These are phyloP conservation scores for Metarhizium brunneum DNA, from an alignment of 2,329 filamentous ascomycete genomes.

Conservation along the genomic window DNA sequence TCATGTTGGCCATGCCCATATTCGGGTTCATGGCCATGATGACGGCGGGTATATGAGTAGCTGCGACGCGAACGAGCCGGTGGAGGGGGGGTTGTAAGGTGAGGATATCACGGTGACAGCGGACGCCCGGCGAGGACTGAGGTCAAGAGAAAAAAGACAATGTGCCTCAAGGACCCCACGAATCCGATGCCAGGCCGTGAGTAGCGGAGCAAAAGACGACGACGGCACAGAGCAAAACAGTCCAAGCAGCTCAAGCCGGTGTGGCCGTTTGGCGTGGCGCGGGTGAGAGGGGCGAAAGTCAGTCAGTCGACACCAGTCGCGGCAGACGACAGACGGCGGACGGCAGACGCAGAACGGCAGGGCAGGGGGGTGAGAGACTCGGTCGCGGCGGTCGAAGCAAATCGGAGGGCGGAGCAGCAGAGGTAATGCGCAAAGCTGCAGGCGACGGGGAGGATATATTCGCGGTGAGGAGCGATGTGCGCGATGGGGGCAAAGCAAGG, in stretches of 20 bases:
- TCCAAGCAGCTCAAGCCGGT: slow-evolving; percentile 18
- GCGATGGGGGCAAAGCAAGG: not conserved
- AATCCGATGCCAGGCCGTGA: not conserved
- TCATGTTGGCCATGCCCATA: slow-evolving; percentile 59
- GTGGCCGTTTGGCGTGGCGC: slow-evolving; percentile 16
- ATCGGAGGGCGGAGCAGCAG: slow-evolving; percentile 1
- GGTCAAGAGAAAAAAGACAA: slow-evolving; percentile 6
- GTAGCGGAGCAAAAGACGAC: not conserved
- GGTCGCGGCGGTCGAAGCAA: slow-evolving; percentile 7
- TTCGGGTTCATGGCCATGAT: slow-evolving; percentile 47
- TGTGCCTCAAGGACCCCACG: slow-evolving; percentile 4
- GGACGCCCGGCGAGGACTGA: slow-evolving; percentile 9
- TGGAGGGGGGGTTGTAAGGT: slow-evolving; percentile 7
- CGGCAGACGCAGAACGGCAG: not conserved
- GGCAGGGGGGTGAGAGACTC: slow-evolving; percentile 5
- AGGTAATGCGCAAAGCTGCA: slow-evolving; percentile 6
- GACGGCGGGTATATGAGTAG: slow-evolving; percentile 4
- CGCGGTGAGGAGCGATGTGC: slow-evolving; percentile 1
- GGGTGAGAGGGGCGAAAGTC: slow-evolving; percentile 15
- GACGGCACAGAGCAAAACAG: not conserved
- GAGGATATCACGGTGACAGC: not conserved
- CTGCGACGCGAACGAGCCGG: slow-evolving; percentile 7
- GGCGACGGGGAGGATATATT: not conserved
- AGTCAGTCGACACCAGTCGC: slow-evolving; percentile 6
- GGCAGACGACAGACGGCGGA: not conserved